A percentile compares a stretch with the other conserved stretches of the same genome.
Evolutionary conservation across 2,329 filamentous ascomycete species (phyloP).

Genomic region (Colletotrichum sp.): DNA sequence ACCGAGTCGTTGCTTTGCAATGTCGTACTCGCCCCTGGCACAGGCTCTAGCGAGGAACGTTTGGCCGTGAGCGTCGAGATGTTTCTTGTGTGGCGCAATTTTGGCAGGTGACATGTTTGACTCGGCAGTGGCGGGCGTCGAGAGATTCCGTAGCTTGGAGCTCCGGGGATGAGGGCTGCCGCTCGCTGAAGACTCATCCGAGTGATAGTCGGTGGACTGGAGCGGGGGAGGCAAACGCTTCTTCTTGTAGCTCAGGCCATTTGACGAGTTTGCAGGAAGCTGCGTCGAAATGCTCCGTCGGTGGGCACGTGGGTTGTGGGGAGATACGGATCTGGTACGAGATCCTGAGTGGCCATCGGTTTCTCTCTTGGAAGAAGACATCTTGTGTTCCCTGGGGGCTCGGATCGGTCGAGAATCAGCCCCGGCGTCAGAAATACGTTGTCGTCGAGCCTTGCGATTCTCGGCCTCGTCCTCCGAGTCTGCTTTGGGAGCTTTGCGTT

Average conservation of each 20-base stretch:
- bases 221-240: conserved; percentile 66
- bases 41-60: conserved; percentile 91
- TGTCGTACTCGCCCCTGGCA: conserved; percentile 81
- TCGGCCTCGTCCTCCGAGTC: conserved; percentile 66
- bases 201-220: conserved; percentile 68
- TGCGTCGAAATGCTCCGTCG: conserved; percentile 70
- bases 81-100: conserved; percentile 78
- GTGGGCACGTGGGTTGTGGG: conserved; percentile 61
- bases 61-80: conserved; percentile 90
- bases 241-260: conserved; percentile 65
- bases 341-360: conserved; percentile 33
- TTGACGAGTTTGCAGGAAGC: conserved; percentile 57
- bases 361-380: conserved; percentile 33
- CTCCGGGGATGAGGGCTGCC: conserved; percentile 64
- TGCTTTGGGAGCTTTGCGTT: conserved; percentile 57
- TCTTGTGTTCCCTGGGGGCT: conserved; percentile 32
- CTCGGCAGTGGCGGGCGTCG: conserved; percentile 61
- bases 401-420: conserved; percentile 11
- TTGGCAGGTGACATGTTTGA: conserved; percentile 71
- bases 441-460: conserved; percentile 57
- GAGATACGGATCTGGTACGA: conserved; percentile 60
- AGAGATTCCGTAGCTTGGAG: conserved; percentile 61
- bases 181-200: conserved; percentile 69
- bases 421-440: conserved; percentile 51
- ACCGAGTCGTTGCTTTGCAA: conserved; percentile 74